Evolutionary conservation across 768 basidiomycete species (phyloP), one percentile per base, ranked within the genome.

Genomic region (Myochromella boudieri): DNA sequence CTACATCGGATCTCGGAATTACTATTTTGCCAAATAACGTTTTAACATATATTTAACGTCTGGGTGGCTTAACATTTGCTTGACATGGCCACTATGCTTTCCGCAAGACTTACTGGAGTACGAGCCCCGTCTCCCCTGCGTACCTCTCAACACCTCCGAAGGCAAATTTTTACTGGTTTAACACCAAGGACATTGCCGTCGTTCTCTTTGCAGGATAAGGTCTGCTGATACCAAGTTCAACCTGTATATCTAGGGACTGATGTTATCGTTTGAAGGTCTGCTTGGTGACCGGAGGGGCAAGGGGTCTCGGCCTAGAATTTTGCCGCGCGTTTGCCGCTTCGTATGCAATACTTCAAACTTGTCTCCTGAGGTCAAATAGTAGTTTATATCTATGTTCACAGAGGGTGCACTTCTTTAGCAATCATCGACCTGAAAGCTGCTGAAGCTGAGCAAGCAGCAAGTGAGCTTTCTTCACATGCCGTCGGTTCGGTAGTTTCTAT

Each of bases 271-370:
- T 15, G 6, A 60, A 95, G 85, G 92, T 93, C 44, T 91, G 91
- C 68, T 71, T 95, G 57, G 84, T 98, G 41, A 98, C 95, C 29
- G 95, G 95, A 37, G 95, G 85, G 44, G 95, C 94, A 10, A 78
- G 89, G 58, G 95, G 95, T 6, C 71, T 98, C 37, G 95, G 95
- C 6, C 78, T 87, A 54, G 86, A 92, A 65, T 92, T 97, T 63
- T 94, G 92, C 63, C 80, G 84, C 37, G 93, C 93, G 10, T 94
- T 97, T 66, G 59, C 94, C 54, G 84, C 88, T 67, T 88, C 89
- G 89, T 91, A 58, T n/a, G n/a, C n/a, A n/a, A n/a, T n/a, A n/a
- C n/a, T n/a, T n/a, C n/a, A 57, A 82, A 18, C 14, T 69, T 25
- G 10, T 36, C 33, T 48, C 29, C 46, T 51, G 21, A 33, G 26